Evolutionary conservation across 768 basidiomycete species (phyloP).

Genomic region (Amanita molliuscula): DNA sequence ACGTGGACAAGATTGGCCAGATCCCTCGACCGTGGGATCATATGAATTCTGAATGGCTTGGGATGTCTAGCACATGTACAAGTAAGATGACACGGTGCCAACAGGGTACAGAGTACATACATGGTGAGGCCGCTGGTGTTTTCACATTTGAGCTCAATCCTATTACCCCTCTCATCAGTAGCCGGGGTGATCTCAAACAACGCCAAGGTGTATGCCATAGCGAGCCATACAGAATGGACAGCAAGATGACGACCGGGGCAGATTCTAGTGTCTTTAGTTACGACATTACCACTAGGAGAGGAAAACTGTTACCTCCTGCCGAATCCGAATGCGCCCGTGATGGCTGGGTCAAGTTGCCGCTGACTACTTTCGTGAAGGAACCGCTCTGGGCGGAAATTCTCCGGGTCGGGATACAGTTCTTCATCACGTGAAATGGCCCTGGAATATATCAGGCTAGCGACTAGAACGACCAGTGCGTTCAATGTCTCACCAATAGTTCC

Average conservation of each 20-base stretch:
- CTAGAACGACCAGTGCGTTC: background rate
- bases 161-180: constrained; percentile 12
- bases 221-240: constrained; percentile 15
- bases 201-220: constrained; percentile 14
- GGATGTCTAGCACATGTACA: background rate
- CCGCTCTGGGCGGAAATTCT: constrained; percentile 10
- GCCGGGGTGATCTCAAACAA: constrained; percentile 13
- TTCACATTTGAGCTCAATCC: constrained; percentile 13
- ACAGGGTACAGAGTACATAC: background rate
- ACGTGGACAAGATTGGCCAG: background rate
- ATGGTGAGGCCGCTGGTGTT: background rate
- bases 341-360: constrained; percentile 13
- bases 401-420: constrained; percentile 37
- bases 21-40: constrained; percentile 1
- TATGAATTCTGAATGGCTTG: constrained; percentile 2
- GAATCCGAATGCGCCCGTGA: constrained; percentile 21
- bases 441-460: background rate
- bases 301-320: constrained; percentile 17
- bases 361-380: constrained; percentile 28
- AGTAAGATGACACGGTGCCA: background rate
- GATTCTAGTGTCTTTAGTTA: background rate
- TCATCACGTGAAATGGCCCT: constrained; percentile 43
- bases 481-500: constrained; percentile 20
- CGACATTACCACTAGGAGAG: background rate
- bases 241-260: constrained; percentile 19